Evolutionary conservation across 2,329 filamentous ascomycete species (phyloP).

Genomic region (Diplodia intermedia): DNA sequence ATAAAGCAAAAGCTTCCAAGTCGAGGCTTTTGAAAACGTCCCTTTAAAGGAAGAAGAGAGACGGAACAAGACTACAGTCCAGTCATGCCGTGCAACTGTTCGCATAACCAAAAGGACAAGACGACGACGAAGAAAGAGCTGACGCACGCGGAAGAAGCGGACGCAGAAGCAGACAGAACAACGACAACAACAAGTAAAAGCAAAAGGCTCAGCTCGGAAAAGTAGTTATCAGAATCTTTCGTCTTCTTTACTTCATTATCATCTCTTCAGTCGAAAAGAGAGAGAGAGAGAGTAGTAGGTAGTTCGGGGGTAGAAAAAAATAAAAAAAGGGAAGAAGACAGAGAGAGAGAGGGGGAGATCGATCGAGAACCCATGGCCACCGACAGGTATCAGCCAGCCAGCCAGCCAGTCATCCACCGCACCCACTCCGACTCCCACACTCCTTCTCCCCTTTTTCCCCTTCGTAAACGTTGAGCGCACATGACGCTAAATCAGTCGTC

Average conservation of each 20-base stretch:
- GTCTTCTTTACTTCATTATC: conserved; percentile 4
- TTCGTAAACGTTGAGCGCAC: neutral
- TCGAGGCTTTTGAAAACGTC: neutral
- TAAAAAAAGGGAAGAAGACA: neutral
- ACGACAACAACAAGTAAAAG: neutral
- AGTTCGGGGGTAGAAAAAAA: neutral
- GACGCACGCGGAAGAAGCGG: neutral
- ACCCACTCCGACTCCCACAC: too few relatives aligned
- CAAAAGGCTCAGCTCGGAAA: neutral
- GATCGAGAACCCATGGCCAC: too few relatives aligned
- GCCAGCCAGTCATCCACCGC: too few relatives aligned
- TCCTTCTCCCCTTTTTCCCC: neutral
- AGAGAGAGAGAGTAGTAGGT: neutral
- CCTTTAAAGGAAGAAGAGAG: neutral
- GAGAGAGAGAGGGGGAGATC: neutral
- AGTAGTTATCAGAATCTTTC: neutral
- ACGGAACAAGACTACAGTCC: neutral
- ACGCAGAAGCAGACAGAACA: neutral
- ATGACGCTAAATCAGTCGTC: neutral
- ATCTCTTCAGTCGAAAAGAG: neutral
- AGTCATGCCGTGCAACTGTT: neutral
- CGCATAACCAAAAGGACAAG: neutral
- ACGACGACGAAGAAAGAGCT: neutral
- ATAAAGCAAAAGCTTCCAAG: neutral
- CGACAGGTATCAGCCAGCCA: too few relatives aligned